Percentiles rank a stretch among this genome's conserved stretches.
Evolutionary conservation across 139 green algal genomes (phyloP).

Genomic region (Closterium sp.): DNA sequence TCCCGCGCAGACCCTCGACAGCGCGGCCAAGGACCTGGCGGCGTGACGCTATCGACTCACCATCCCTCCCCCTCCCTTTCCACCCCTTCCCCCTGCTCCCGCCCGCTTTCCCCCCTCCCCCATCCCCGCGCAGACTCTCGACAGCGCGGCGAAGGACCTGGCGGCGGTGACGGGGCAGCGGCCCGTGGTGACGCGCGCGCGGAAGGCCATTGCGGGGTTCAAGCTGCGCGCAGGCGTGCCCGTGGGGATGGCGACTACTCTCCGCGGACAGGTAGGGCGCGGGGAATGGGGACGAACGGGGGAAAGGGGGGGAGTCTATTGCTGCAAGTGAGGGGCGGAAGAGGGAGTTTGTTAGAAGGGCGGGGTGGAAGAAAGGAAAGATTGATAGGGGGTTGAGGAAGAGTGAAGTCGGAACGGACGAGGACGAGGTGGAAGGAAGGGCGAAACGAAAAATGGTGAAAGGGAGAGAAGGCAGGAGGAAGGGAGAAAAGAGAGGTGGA

Average conservation of each 20-base stretch:
- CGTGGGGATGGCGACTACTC: conserved; percentile 16
- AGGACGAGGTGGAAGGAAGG: neutral
- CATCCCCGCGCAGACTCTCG: neutral
- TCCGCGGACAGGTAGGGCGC: conserved; percentile 2
- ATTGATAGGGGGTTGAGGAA: too few relatives aligned
- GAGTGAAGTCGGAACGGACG: neutral
- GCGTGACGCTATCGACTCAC: neutral
- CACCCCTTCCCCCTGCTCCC: neutral
- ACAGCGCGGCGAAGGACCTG: conserved; percentile 25
- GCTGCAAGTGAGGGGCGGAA: too few relatives aligned
- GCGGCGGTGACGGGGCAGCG: conserved; percentile 38
- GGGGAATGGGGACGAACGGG: too few relatives aligned
- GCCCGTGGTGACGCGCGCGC: conserved; percentile 31
- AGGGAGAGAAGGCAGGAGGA: neutral
- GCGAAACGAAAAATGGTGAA: neutral
- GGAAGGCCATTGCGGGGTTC: conserved; percentile 43
- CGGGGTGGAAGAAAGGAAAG: too few relatives aligned
- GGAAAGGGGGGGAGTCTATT: too few relatives aligned
- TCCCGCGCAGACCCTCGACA: conserved; percentile 9
- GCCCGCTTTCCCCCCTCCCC: too few relatives aligned
- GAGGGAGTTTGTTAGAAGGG: too few relatives aligned
- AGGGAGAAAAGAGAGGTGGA: too few relatives aligned
- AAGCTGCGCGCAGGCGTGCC: conserved; percentile 32
- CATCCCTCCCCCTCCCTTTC: too few relatives aligned
- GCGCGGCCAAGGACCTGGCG: conserved; percentile 15